Conservation (phyloP, 306 rosid species). For the Datisca glomerata region DNA sequence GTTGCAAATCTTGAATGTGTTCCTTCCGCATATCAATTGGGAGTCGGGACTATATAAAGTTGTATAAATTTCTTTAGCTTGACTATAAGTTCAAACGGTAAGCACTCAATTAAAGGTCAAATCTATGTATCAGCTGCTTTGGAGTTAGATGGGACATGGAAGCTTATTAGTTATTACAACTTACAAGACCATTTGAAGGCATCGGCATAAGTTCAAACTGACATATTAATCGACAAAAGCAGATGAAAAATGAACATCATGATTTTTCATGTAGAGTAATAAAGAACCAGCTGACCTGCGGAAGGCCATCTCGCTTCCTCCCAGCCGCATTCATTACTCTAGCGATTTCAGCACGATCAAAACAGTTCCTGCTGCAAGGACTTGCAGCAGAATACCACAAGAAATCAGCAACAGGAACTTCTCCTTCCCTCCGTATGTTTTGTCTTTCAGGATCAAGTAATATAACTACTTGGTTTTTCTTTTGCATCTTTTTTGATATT, state of each 20-base stretch:
- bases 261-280: not conserved
- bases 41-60: too few relatives aligned
- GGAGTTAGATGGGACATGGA: too few relatives aligned
- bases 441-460: constrained; percentile 95
- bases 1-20: too few relatives aligned
- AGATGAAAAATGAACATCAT: too few relatives aligned
- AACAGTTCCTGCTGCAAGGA: constrained; percentile 84
- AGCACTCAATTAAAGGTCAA: too few relatives aligned
- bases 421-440: constrained; percentile 77
- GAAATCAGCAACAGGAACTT: constrained; percentile 90
- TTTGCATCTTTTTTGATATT: constrained; percentile 66
- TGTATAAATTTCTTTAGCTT: too few relatives aligned
- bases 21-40: too few relatives aligned
- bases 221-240: not conserved
- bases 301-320: constrained; percentile 84
- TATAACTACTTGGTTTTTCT: constrained; percentile 84
- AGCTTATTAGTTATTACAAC: too few relatives aligned
- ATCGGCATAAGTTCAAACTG: not conserved
- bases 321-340: constrained; percentile 99
- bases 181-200: too few relatives aligned
- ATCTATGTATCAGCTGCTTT: too few relatives aligned
- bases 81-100: too few relatives aligned
- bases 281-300: constrained; percentile 53
- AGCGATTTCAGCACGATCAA: constrained; percentile 96
- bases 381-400: constrained; percentile 97